phyloP scores from a whole-genome alignment of 352 stramenopile genomes.

The Salisapilia sapeloensis region DNA sequence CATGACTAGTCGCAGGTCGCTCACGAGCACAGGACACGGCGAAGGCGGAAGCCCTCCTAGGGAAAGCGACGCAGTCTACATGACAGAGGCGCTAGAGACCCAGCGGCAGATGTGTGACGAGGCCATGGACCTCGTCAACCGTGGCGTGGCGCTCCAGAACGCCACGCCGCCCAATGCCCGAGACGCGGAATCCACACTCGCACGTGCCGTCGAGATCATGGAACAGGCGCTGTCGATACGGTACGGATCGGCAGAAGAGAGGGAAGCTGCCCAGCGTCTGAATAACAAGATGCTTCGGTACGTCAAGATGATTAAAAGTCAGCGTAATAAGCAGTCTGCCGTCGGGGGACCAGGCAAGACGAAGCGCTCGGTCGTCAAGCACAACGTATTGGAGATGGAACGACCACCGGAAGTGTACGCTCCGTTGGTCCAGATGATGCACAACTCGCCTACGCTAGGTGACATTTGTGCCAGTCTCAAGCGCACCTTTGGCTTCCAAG shows the following conservation, averaged over 20 bases:
- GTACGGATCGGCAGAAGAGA: slow-evolving; percentile 13
- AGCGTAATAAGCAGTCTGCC: slow-evolving; percentile 7
- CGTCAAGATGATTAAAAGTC: slow-evolving; percentile 27
- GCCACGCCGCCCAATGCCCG: slow-evolving; percentile 5
- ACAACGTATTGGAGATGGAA: slow-evolving; percentile 26
- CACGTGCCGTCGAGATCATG: slow-evolving; percentile 16
- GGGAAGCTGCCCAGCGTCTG: slow-evolving; percentile 10
- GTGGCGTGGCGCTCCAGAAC: slow-evolving; percentile 14
- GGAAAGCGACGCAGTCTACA: slow-evolving; percentile 7
- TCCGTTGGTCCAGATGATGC: slow-evolving; percentile 12
- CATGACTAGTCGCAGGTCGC: too few species aligned
- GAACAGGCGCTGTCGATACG: slow-evolving; percentile 12
- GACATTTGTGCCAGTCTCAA: slow-evolving; percentile 69
- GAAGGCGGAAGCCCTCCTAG: too few species aligned
- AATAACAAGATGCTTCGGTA: slow-evolving; percentile 29
- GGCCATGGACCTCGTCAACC: slow-evolving; percentile 17
- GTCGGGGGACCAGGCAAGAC: slow-evolving; percentile 3
- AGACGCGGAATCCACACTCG: slow-evolving; percentile 8
- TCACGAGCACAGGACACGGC: too few species aligned
- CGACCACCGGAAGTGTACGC: slow-evolving; percentile 14
- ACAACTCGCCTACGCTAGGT: slow-evolving; percentile 9
- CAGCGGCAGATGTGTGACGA: slow-evolving; percentile 19
- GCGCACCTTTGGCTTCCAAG: slow-evolving; percentile 87
- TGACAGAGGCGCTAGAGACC: slow-evolving; percentile 15
- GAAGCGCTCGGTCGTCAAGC: slow-evolving; percentile 10